These are phyloP conservation scores for Tolypocladium ophioglossoides DNA, from an alignment of 2,329 filamentous ascomycete genomes.

Conservation along the genomic window DNA sequence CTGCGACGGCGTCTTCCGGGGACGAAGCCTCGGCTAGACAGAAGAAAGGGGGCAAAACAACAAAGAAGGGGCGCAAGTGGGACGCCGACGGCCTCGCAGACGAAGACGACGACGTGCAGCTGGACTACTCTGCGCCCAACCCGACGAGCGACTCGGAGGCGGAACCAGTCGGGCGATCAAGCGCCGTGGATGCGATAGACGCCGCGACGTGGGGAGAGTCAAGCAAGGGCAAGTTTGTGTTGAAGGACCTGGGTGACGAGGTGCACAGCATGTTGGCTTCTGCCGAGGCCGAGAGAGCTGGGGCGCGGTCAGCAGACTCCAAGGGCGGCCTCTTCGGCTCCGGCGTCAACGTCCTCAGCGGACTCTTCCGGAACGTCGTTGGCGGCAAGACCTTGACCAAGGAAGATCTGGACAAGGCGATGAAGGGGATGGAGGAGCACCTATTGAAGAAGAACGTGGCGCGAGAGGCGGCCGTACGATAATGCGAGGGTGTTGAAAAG, in stretches of 20 bases:
- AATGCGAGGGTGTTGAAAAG: conserved; percentile 85
- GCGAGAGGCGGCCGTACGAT: conserved; percentile 79
- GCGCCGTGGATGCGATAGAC: conserved; percentile 63
- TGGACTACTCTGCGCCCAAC: conserved; percentile 77
- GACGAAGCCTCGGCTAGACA: conserved; percentile 58
- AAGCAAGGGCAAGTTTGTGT: conserved; percentile 80
- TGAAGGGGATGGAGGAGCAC: conserved; percentile 95
- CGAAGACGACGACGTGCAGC: conserved; percentile 61
- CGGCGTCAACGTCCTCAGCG: conserved; percentile 71
- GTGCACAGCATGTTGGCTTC: conserved; percentile 80
- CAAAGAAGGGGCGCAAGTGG: conserved; percentile 92
- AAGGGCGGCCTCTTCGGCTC: conserved; percentile 63
- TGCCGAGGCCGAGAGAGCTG: conserved; percentile 55
- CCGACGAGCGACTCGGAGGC: conserved; percentile 42
- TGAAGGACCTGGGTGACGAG: conserved; percentile 89
- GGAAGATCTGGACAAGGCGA: conserved; percentile 79
- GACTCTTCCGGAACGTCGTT: conserved; percentile 88
- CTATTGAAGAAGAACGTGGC: conserved; percentile 93
- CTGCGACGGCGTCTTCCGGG: conserved; percentile 64
- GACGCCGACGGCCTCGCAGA: conserved; percentile 79
- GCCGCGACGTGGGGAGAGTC: conserved; percentile 78
- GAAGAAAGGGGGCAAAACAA: conserved; percentile 46
- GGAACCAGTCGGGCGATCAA: conserved; percentile 37
- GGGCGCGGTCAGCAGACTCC: conserved; percentile 33
- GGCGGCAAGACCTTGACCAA: conserved; percentile 88